Conservation (phyloP, 495 filamentous ascomycete species). For the Aspergillus hancockii region DNA sequence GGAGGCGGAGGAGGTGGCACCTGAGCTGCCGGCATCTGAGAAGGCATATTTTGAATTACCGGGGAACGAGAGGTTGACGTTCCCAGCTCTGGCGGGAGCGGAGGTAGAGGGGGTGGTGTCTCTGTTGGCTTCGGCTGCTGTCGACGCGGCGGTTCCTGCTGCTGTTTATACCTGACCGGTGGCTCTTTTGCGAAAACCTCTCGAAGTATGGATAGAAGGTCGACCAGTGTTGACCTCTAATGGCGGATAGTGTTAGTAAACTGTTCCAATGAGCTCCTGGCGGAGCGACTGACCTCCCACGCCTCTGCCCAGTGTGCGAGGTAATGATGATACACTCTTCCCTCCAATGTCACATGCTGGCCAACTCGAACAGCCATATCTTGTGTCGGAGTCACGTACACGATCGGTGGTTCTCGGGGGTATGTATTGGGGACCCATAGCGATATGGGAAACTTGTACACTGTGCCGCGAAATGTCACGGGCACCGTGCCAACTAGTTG, state of each 20-base stretch:
- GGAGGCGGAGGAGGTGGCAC: constrained; percentile 44
- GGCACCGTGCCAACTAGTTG: constrained; percentile 86
- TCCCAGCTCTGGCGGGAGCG: constrained; percentile 65
- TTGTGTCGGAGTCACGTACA: constrained; percentile 83
- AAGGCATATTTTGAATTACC: constrained; percentile 4
- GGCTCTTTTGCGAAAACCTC: constrained; percentile 94
- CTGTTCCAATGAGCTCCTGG: neutral
- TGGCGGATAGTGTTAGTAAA: neutral
- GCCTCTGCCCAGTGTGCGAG: constrained; percentile 83
- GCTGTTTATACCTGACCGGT: constrained; percentile 75
- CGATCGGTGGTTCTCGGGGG: constrained; percentile 78
- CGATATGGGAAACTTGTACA: constrained; percentile 87
- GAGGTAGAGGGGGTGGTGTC: constrained; percentile 63
- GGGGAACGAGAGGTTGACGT: constrained; percentile 21
- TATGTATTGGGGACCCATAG: constrained; percentile 97
- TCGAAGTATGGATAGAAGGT: constrained; percentile 78
- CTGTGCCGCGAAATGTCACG: constrained; percentile 81
- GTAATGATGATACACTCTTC: constrained; percentile 94
- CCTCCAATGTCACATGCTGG: constrained; percentile 93
- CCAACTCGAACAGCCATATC: constrained; percentile 89
- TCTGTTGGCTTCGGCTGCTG: constrained; percentile 44
- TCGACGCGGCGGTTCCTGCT: constrained; percentile 41
- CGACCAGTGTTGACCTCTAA: constrained; percentile 78
- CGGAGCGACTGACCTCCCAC: constrained; percentile 74
- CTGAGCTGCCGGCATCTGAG: constrained; percentile 14